Conservation (phyloP, 257 asterid genomes). For the Solanum microdontum region DNA sequence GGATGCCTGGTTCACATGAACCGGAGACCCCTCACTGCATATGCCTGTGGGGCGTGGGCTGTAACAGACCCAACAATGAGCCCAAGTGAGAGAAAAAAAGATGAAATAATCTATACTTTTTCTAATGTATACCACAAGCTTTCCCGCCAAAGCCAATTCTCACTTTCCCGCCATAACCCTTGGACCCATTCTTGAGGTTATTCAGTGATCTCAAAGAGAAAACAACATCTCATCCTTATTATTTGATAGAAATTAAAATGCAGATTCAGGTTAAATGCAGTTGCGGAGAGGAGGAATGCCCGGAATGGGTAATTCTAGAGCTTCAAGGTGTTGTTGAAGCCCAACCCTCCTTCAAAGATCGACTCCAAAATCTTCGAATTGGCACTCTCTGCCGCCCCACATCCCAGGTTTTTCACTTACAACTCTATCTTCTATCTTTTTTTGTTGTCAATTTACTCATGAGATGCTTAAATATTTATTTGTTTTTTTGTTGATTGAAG, state of each 20-base stretch:
- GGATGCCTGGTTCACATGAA: no score
- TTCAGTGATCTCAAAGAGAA: background rate
- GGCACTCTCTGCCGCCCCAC: constrained; percentile 87
- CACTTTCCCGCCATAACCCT: background rate
- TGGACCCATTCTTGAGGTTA: background rate
- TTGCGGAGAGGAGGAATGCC: constrained; percentile 71
- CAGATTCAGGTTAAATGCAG: constrained; percentile 76
- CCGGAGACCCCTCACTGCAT: no score
- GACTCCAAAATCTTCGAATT: constrained; percentile 61
- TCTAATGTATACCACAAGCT: background rate
- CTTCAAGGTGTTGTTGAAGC: constrained; percentile 83
- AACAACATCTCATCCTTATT: background rate
- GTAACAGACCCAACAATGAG: background rate
- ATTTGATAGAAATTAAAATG: constrained; percentile 19
- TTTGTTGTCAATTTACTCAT: background rate
- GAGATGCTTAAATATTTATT: background rate
- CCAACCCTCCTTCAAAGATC: constrained; percentile 46
- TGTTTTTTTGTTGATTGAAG: background rate
- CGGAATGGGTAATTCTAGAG: constrained; percentile 90
- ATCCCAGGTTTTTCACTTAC: constrained; percentile 36
- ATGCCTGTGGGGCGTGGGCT: background rate
- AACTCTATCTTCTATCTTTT: background rate
- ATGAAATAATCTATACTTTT: background rate
- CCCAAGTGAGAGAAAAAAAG: background rate
- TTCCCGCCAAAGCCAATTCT: background rate